These are phyloP conservation scores for Monosporascus sp. DNA, from an alignment of 2,329 filamentous ascomycete genomes.

Conservation along the genomic window DNA sequence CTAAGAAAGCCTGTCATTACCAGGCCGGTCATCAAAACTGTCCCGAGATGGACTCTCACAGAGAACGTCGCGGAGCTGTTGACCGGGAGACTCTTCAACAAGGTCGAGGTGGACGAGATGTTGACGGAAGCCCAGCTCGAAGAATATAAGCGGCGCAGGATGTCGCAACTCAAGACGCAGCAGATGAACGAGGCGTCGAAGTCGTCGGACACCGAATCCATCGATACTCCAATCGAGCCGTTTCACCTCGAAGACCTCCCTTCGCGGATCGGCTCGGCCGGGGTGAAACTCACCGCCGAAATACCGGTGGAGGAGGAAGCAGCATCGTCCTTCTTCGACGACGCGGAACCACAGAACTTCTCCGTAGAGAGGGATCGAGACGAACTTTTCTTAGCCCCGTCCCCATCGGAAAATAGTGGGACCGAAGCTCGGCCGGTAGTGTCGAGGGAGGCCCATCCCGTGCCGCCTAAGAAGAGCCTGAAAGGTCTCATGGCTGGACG, in stretches of 20 bases:
- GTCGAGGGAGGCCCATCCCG: constrained; percentile 21
- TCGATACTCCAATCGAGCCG: constrained; percentile 40
- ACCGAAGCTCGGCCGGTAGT: constrained; percentile 8
- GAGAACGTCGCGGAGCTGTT: constrained; percentile 55
- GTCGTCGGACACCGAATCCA: constrained; percentile 23
- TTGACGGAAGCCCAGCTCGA: constrained; percentile 48
- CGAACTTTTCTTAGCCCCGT: constrained; percentile 2
- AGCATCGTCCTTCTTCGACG: constrained; percentile 17
- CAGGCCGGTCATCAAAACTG: constrained; percentile 24
- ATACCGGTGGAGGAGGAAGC: constrained; percentile 23
- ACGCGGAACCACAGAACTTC: constrained; percentile 18
- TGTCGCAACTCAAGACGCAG: constrained; percentile 26
- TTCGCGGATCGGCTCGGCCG: constrained; percentile 36
- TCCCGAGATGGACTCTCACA: constrained; percentile 46
- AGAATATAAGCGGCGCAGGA: constrained; percentile 36
- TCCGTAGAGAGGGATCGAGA: constrained; percentile 13
- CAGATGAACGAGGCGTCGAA: constrained; percentile 23
- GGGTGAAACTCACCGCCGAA: constrained; percentile 24
- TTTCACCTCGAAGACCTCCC: constrained; percentile 46
- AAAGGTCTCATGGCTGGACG: constrained; percentile 13
- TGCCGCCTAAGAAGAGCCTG: constrained; percentile 27
- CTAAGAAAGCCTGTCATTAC: constrained; percentile 17
- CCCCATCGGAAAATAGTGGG: constrained; percentile 1
- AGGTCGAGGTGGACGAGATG: constrained; percentile 55
- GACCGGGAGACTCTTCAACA: constrained; percentile 48